A percentile compares a stretch with the other conserved stretches of the same genome.
Evolutionary conservation across 176 grass and related monocot species (phyloP).

Genomic region (Ampelocalamus luodianensis): DNA sequence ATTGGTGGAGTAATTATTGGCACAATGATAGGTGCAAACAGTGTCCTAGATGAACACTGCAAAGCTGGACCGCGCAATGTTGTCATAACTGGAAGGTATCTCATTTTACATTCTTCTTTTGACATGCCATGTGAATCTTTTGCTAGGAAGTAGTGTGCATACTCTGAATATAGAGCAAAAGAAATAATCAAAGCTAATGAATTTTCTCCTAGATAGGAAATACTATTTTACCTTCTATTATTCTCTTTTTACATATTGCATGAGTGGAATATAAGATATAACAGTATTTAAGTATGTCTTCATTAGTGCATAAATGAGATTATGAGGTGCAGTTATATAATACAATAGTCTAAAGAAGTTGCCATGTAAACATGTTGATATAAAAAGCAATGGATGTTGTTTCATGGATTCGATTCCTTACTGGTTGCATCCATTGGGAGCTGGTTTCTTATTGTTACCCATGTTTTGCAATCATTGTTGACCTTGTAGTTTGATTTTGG

Average conservation of each 20-base stretch:
- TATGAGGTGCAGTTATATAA: not conserved
- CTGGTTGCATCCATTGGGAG: not conserved
- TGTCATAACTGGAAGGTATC: constrained; percentile 96
- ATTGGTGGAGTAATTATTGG: constrained; percentile 96
- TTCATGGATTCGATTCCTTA: not conserved
- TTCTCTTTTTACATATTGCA: not conserved
- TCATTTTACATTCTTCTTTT: constrained; percentile 6
- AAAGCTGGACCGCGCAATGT: constrained; percentile 96
- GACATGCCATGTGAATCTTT: constrained; percentile 18
- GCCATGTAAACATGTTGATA: not conserved
- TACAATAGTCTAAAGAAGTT: not conserved
- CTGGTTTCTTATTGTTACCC: constrained; percentile 24
- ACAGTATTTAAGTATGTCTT: not conserved
- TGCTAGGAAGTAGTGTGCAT: not conserved
- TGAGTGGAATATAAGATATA: not conserved
- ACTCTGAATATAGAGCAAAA: not conserved
- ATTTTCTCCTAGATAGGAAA: constrained; percentile 10
- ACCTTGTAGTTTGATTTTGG: constrained; percentile 31
- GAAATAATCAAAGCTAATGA: not conserved
- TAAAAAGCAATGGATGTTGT: not conserved
- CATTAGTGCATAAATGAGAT: not conserved
- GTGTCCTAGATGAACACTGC: constrained; percentile 91
- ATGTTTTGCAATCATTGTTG: constrained; percentile 31
- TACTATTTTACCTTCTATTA: constrained; percentile 25
- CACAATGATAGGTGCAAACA: constrained; percentile 90